Conservation (phyloP, 2,329 filamentous ascomycete species). For the Phyllosticta citriasiana region DNA sequence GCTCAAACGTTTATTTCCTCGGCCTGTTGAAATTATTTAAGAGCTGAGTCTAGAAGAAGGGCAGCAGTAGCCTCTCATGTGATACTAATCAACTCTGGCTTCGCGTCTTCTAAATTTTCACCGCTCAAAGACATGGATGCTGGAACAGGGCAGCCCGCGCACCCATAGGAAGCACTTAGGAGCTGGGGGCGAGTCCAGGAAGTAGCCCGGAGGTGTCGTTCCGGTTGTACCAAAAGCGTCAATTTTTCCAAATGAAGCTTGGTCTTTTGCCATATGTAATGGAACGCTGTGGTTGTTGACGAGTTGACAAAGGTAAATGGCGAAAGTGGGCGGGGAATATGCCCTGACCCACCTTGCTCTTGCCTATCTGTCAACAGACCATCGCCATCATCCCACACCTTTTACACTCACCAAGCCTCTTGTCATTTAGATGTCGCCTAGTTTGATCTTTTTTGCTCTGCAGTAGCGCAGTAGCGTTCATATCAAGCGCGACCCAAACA, state of each 20-base stretch:
- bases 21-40: neutral
- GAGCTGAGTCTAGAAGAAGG: neutral
- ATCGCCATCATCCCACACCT: neutral
- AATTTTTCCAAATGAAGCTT: neutral
- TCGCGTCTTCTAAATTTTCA: neutral
- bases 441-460: neutral
- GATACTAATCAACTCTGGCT: neutral
- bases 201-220: neutral
- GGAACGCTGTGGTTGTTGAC: neutral
- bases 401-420: neutral
- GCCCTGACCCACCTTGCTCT: neutral
- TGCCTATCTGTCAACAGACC: neutral
- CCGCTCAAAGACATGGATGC: neutral
- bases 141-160: neutral
- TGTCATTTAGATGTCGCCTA: neutral
- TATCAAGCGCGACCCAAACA: neutral
- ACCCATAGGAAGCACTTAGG: neutral
- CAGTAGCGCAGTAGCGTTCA: neutral
- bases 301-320: neutral
- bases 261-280: neutral
- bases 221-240: neutral
- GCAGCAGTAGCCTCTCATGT: neutral
- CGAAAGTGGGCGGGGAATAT: neutral
- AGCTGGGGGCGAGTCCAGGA: neutral
- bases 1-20: neutral